These are phyloP conservation scores for Aspergillus cejpii DNA, from an alignment of 2,329 filamentous ascomycete species.

Conservation along the genomic window DNA sequence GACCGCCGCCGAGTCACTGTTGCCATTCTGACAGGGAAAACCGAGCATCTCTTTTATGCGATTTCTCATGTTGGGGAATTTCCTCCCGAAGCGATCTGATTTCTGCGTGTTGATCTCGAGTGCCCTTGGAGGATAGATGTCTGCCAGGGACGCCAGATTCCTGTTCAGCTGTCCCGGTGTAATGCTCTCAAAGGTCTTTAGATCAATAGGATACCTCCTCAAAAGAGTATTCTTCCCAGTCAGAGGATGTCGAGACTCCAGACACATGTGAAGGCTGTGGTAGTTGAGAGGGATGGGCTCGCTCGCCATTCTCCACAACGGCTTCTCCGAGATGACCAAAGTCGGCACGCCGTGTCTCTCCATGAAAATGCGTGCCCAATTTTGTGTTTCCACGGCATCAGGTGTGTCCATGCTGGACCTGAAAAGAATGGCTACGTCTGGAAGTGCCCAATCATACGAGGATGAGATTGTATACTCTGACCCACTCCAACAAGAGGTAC, in stretches of 20 bases:
- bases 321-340: constrained; percentile 42
- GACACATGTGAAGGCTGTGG: constrained; percentile 39
- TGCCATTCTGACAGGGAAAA: constrained; percentile 17
- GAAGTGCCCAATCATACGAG: constrained; percentile 37
- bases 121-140: constrained; percentile 25
- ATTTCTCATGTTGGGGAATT: constrained; percentile 20
- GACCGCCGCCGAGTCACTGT: constrained; percentile 20
- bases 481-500: constrained; percentile 35
- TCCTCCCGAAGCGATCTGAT: constrained; percentile 4
- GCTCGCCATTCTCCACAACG: constrained; percentile 34
- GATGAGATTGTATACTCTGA: constrained; percentile 36
- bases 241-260: constrained; percentile 34
- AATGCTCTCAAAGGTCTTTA: constrained; percentile 44
- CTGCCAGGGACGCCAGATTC: constrained; percentile 41
- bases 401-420: constrained; percentile 33
- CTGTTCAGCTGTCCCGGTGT: constrained; percentile 43
- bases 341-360: constrained; percentile 40
- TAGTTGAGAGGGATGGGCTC: constrained; percentile 36
- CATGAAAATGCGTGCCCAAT: constrained; percentile 36
- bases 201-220: constrained; percentile 41
- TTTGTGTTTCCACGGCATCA: constrained; percentile 24
- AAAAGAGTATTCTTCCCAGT: constrained; percentile 32
- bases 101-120: constrained; percentile 15
- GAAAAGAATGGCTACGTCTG: constrained; percentile 44
- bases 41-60: constrained; percentile 21